phyloP scores from a whole-genome alignment of 768 basidiomycete genomes.

The Naganishia kalamii region DNA sequence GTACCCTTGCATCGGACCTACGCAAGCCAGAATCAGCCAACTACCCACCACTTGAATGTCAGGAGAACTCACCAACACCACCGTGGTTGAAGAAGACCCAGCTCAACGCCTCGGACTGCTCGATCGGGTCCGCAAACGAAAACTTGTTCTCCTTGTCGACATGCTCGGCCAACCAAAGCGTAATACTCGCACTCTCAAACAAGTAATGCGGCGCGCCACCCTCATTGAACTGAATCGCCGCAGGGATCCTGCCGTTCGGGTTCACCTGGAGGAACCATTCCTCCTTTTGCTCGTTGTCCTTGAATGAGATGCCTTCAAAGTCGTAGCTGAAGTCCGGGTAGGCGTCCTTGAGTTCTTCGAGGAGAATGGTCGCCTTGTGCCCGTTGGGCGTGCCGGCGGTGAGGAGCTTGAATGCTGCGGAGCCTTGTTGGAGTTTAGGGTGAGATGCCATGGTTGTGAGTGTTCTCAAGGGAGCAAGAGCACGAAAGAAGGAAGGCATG shows the following conservation, averaged over 20 bases:
- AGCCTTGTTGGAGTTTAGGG: constrained; percentile 34
- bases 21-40: constrained; percentile 14
- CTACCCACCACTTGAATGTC: constrained; percentile 71
- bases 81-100: constrained; percentile 74
- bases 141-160: constrained; percentile 72
- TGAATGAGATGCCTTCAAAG: constrained; percentile 52
- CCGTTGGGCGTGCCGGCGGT: constrained; percentile 59
- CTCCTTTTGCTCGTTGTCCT: constrained; percentile 69
- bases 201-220: constrained; percentile 34
- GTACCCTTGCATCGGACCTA: background rate
- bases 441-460: constrained; percentile 4
- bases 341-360: constrained; percentile 60
- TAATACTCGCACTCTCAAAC: constrained; percentile 61
- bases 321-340: constrained; percentile 50
- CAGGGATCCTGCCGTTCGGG: constrained; percentile 49
- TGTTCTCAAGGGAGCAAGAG: background rate
- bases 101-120: constrained; percentile 67
- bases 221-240: constrained; percentile 38
- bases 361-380: constrained; percentile 45
- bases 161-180: constrained; percentile 70
- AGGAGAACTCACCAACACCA: constrained; percentile 47
- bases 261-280: constrained; percentile 64
- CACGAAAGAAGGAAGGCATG: no score
- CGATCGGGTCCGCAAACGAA: constrained; percentile 55
- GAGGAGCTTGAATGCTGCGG: constrained; percentile 47